phyloP scores from a whole-genome alignment of 495 filamentous ascomycete species.

The Hypomontagnella monticulosa region DNA sequence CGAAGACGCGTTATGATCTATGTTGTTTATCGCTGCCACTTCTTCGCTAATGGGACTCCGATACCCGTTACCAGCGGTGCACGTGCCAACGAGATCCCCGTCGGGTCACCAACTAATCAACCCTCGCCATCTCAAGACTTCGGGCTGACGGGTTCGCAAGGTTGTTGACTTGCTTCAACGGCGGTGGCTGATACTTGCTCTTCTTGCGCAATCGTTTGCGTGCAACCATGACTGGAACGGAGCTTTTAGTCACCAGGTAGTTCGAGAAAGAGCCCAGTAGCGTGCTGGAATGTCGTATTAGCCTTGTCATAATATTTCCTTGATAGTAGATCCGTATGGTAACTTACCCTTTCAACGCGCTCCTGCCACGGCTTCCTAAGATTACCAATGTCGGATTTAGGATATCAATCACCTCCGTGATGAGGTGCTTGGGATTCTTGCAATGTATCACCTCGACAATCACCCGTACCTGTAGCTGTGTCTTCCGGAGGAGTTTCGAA shows the following conservation, averaged over 20 bases:
- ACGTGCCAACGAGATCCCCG: not conserved
- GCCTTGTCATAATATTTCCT: not conserved
- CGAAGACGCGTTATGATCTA: not conserved
- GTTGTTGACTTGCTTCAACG: slow-evolving; percentile 75
- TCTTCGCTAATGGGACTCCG: not conserved
- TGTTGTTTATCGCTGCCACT: slow-evolving; percentile 1
- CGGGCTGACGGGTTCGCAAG: slow-evolving; percentile 68
- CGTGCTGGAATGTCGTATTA: slow-evolving; percentile 35
- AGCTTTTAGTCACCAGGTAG: slow-evolving; percentile 94
- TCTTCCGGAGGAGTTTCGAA: slow-evolving; percentile 85
- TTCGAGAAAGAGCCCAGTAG: slow-evolving; percentile 95
- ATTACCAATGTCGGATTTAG: slow-evolving; percentile 93
- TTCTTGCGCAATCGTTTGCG: slow-evolving; percentile 81
- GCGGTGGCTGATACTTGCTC: slow-evolving; percentile 70
- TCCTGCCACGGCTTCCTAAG: slow-evolving; percentile 87
- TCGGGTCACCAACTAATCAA: slow-evolving; percentile 61
- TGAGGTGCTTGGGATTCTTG: slow-evolving; percentile 89
- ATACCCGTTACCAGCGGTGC: not conserved
- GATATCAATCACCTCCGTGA: slow-evolving; percentile 90
- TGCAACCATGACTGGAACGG: slow-evolving; percentile 95
- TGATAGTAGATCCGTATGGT: not conserved
- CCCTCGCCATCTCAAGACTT: slow-evolving; percentile 70
- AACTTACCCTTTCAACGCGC: slow-evolving; percentile 89
- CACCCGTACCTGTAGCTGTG: slow-evolving; percentile 86
- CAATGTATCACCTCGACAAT: slow-evolving; percentile 97